Evolutionary conservation across 2,329 filamentous ascomycete species (phyloP).

Genomic region (Phoma sp.): DNA sequence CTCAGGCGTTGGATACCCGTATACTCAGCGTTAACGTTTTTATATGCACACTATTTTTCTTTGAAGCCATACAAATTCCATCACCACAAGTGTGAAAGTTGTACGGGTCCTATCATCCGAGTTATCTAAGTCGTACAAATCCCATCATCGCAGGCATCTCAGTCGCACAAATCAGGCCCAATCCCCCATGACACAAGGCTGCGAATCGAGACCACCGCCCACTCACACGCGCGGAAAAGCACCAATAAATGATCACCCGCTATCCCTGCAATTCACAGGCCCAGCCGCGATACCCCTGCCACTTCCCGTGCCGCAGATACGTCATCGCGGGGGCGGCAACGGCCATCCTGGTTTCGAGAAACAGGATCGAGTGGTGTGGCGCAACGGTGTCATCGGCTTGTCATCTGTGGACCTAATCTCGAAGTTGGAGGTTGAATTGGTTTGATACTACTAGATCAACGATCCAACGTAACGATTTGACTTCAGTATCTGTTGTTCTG

Average conservation of each 20-base stretch:
- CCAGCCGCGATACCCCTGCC: conserved; percentile 16
- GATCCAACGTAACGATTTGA: neutral
- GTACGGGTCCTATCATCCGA: neutral
- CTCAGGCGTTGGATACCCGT: conserved; percentile 19
- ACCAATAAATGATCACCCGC: conserved; percentile 6
- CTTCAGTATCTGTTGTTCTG: neutral
- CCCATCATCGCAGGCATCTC: too few species aligned
- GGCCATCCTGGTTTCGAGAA: conserved; percentile 23
- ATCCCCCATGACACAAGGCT: too few species aligned
- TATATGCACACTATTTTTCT: neutral
- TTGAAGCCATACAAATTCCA: too few species aligned
- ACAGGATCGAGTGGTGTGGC: conserved; percentile 38
- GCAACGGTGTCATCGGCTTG: conserved; percentile 27
- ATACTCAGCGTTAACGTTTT: neutral
- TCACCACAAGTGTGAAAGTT: neutral
- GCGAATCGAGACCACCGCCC: neutral
- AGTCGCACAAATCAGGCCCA: too few species aligned
- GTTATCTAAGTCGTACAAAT: neutral
- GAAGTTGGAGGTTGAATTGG: neutral
- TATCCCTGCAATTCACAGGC: neutral
- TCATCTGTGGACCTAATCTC: conserved; percentile 16
- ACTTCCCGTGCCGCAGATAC: conserved; percentile 32
- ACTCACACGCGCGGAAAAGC: neutral
- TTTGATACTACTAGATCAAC: neutral
- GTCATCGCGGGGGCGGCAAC: conserved; percentile 36